Conservation (phyloP, 768 basidiomycete genomes). For the Suillus clintonianus region DNA sequence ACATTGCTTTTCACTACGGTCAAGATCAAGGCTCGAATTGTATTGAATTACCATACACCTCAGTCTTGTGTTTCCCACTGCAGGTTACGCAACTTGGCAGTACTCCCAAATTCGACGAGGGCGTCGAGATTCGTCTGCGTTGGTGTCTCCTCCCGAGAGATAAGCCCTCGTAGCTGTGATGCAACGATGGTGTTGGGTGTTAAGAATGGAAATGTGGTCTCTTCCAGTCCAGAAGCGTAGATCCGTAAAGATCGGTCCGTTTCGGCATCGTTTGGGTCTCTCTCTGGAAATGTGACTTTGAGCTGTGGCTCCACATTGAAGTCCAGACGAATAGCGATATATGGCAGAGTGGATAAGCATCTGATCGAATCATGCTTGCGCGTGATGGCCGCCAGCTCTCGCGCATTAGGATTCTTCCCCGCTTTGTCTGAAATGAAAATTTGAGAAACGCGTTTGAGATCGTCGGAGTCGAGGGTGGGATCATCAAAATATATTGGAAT, state of each 20-base stretch:
- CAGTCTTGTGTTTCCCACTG: too few species aligned
- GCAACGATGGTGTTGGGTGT: background rate
- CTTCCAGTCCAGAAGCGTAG: background rate
- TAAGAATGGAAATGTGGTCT: background rate
- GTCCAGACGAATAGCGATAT: background rate
- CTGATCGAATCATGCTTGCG: background rate
- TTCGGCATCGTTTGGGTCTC: background rate
- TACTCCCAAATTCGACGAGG: background rate
- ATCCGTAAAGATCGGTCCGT: background rate
- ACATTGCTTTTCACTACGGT: too few species aligned
- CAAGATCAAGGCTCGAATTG: too few species aligned
- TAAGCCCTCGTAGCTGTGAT: background rate
- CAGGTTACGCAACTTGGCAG: background rate
- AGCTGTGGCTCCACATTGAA: background rate
- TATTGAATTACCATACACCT: too few species aligned
- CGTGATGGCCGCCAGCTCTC: background rate
- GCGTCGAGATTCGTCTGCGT: background rate
- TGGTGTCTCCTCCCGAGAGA: background rate
- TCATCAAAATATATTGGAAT: slow-evolving; percentile 15
- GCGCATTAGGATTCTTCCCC: background rate
- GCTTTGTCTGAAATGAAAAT: slow-evolving; percentile 21
- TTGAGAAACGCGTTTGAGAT: slow-evolving; percentile 4
- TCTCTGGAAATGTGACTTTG: background rate
- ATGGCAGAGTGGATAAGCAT: background rate
- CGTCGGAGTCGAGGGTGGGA: background rate